Base-by-base conservation (phyloP, 495 filamentous ascomycete genomes). In the Penicillium verhagenii region DNA sequence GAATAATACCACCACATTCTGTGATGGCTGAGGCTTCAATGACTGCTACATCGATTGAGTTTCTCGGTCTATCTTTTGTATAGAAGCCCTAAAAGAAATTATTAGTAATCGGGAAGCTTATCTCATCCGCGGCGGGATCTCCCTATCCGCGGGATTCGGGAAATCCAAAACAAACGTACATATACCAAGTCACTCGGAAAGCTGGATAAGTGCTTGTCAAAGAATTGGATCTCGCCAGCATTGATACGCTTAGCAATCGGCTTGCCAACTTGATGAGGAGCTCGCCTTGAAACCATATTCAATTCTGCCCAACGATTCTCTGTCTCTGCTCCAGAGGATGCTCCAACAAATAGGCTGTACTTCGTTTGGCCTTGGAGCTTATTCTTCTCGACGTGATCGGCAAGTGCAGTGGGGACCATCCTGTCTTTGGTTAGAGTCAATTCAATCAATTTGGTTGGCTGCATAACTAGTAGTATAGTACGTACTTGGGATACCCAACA, bases 211-310 rank as follows among this genome's bases (percentile, higher is more conserved):
- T 96, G 91, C 73, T 96, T 82, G 66, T 96, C 91, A 54, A 96
- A 96, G 73, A 96, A 96, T 42, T 92, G 87, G 60, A 96, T 96
- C 50, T 86, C 82, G 11, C 91, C 91, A 57, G 84, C 84, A 66
- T 96, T 96, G 72, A 96, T 95, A 2, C 91, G 91, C 76, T 90
- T 93, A 45, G 90, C 80, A 53, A 96, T 96, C 53, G 88, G 81
- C 76, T 96, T 96, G 61, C 91, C 91, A 57, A 96, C 91, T 64
- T 96, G 91, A 71, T 96, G 91, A 42, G 91, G 91, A 57, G 80
- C 79, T 5, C 91, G 82, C 43, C 91, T 82, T 76, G 91, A 87
- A 60, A 95, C 95, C 91, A 96, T 96, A 70, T 95, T 86, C 42
- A 92, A 68, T 2, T 69, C 69, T 5, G 91, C 91, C 91, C 91